Evolutionary conservation across 2,329 filamentous ascomycete genomes (phyloP).

Genomic region (Neoascochyta sp.): DNA sequence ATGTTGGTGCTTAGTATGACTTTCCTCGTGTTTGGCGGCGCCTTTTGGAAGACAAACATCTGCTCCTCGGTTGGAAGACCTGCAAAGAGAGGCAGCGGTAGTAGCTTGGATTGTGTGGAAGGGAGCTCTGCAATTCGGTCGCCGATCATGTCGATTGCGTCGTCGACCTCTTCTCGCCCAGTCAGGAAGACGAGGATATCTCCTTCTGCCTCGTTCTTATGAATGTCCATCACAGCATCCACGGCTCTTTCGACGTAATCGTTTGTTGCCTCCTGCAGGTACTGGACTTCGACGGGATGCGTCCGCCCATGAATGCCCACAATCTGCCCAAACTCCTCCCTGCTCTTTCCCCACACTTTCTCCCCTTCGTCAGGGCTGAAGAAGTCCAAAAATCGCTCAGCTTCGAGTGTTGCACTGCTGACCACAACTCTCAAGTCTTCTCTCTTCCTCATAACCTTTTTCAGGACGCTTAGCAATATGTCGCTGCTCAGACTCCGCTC

Average conservation of each 20-base stretch:
- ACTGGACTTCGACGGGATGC: constrained; percentile 84
- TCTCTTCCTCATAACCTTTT: constrained; percentile 79
- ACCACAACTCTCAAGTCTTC: constrained; percentile 82
- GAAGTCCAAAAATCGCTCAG: constrained; percentile 78
- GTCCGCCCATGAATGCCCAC: constrained; percentile 83
- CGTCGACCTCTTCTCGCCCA: constrained; percentile 88
- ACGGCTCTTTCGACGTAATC: constrained; percentile 84
- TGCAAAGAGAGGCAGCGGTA: constrained; percentile 79
- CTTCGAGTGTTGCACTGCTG: constrained; percentile 90
- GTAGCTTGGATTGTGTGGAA: constrained; percentile 56
- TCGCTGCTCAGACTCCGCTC: constrained; percentile 92
- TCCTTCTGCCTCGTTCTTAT: constrained; percentile 72
- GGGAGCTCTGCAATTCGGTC: constrained; percentile 66
- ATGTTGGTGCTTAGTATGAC: constrained; percentile 95
- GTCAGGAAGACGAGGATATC: constrained; percentile 91
- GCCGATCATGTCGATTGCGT: constrained; percentile 71
- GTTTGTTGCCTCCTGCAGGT: constrained; percentile 71
- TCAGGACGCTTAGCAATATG: constrained; percentile 80
- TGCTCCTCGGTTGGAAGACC: constrained; percentile 87
- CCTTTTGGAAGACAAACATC: constrained; percentile 87
- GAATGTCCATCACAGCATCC: constrained; percentile 82
- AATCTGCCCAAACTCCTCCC: constrained; percentile 57
- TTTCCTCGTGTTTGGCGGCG: constrained; percentile 78
- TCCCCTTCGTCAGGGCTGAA: constrained; percentile 55
- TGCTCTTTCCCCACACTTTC: constrained; percentile 36